Evolutionary conservation across 352 stramenopile species (phyloP), one percentile per base, ranked within the genome.

Genomic region (Phytophthora foliorum): DNA sequence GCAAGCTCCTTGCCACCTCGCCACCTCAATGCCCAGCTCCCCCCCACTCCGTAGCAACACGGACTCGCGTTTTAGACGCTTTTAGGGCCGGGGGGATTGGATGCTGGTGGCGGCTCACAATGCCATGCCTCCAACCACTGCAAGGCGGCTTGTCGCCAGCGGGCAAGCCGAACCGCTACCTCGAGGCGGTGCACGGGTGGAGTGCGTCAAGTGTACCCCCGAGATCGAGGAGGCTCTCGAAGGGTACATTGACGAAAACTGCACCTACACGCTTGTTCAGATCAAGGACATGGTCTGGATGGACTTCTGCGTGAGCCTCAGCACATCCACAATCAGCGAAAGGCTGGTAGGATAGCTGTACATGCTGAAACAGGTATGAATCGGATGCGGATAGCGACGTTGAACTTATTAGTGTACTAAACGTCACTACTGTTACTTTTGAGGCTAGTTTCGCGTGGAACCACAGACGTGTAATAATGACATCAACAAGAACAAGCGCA

Each of bases 381-480:
- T 14, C 34, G 19, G 22, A 45, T 46, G 42, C 24, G 46, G n/a
- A 36, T 63, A 64, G 21, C 53, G 6, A 29, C 25, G n/a, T 29
- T 29, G 34, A 8, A 1, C 5, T 39, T 39, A 39, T 39, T 39
- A 17, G 14, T 14, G 34, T 39, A 39, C 34, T 39, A 29, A 29
- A 29, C 9, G 9, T 14, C 8, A 17, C 34, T 39, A 4, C 3
- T 17, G 3, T 3, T 39, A 14, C 9, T 39, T 11, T 39, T 11
- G 8, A 39, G 9, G 14, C 34, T 39, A 39, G 34, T 2, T 39
- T 39, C 34, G 34, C 14, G 34, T 39, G 14, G 14, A 39, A 39
- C 34, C 34, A 39, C 34, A 39, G 10, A 63, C 62, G 13, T 70
- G 38, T 29, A 69, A 69, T 13, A 63, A 42, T 13, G 25, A 63